These are phyloP conservation scores for Nigrospora sphaerica DNA, from an alignment of 2,329 filamentous ascomycete species.

Conservation along the genomic window DNA sequence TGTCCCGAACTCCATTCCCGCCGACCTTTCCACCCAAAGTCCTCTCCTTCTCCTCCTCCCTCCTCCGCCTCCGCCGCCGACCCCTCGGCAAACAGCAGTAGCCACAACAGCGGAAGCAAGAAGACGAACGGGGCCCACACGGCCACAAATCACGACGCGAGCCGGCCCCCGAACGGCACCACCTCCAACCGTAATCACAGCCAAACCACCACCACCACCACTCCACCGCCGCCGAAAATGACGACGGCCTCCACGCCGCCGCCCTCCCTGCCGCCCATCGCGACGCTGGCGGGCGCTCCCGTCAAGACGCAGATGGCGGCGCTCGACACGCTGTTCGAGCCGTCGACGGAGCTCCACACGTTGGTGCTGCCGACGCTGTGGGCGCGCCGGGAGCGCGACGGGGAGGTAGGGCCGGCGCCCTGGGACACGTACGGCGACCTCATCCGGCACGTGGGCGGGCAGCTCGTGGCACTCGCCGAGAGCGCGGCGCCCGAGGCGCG, in stretches of 20 bases:
- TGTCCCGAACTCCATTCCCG: too few species aligned
- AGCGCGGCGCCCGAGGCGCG: constrained; percentile 38
- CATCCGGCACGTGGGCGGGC: constrained; percentile 57
- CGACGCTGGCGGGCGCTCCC: constrained; percentile 47
- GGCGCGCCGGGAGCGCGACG: constrained; percentile 25
- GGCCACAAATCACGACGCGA: too few species aligned
- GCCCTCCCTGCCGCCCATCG: constrained; percentile 48
- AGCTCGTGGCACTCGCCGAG: constrained; percentile 54
- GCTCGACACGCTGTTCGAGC: constrained; percentile 81
- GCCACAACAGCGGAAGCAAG: too few species aligned
- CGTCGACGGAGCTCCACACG: constrained; percentile 65
- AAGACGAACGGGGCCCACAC: too few species aligned
- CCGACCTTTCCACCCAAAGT: too few species aligned
- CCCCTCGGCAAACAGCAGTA: too few species aligned
- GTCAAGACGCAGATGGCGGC: constrained; percentile 46
- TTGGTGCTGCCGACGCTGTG: constrained; percentile 63
- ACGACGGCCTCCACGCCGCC: not conserved
- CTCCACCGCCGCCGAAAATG: too few species aligned
- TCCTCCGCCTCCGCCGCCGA: too few species aligned
- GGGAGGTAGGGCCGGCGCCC: constrained; percentile 70
- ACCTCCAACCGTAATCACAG: too few species aligned
- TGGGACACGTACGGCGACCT: constrained; percentile 65
- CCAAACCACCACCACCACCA: too few species aligned
- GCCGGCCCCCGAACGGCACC: too few species aligned
- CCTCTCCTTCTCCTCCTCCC: too few species aligned